phyloP scores from a whole-genome alignment of 129 eudicot species.

The Arctium minus region DNA sequence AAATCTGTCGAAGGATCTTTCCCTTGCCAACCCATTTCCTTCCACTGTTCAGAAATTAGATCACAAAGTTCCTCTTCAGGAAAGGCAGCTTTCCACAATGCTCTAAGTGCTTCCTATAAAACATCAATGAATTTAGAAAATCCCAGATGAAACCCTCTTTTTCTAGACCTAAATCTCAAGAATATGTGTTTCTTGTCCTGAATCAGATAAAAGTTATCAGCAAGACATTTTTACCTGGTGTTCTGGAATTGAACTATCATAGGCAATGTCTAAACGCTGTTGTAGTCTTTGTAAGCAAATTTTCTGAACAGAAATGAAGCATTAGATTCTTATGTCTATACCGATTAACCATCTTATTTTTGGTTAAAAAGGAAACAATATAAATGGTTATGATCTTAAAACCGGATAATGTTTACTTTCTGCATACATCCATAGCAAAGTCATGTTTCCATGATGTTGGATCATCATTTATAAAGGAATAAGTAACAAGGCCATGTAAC shows the following conservation, averaged over 20 bases:
- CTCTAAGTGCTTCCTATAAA: conserved; percentile 71
- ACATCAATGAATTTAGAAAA: conserved; percentile 20
- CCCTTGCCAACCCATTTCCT: conserved; percentile 99
- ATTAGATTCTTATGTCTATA: not conserved
- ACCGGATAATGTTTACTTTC: not conserved
- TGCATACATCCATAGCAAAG: not conserved
- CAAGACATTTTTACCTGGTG: conserved; percentile 61
- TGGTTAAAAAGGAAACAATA: not conserved
- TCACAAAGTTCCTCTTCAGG: conserved; percentile 81
- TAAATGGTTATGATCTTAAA: not conserved
- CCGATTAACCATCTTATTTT: not conserved
- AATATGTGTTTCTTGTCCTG: not conserved
- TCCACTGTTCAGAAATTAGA: conserved; percentile 95
- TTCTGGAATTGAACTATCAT: conserved; percentile 70
- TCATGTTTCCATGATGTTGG: not conserved
- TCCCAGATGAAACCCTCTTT: not conserved
- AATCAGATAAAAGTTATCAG: not conserved
- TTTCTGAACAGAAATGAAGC: conserved; percentile 45
- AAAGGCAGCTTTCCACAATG: conserved; percentile 88
- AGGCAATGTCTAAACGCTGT: conserved; percentile 72
- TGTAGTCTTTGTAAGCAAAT: conserved; percentile 82
- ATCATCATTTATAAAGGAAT: not conserved
- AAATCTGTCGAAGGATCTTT: conserved; percentile 99
- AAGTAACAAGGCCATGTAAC: not conserved
- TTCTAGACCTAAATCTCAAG: not conserved